Evolutionary conservation across 1,139 yeast genomes (phyloP).

Genomic region (Candida mesenterica): DNA sequence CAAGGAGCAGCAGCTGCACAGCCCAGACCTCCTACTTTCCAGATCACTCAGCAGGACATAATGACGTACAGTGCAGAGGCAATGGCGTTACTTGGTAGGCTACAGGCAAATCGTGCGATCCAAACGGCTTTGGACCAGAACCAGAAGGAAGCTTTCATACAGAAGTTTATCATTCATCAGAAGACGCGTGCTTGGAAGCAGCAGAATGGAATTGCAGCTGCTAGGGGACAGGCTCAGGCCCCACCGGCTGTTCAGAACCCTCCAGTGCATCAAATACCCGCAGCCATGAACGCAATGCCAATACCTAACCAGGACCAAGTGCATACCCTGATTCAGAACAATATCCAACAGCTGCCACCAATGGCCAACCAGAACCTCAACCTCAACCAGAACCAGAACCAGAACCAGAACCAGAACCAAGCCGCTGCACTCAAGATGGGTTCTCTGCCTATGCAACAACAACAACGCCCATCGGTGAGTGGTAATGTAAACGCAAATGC

Average conservation of each 20-base stretch:
- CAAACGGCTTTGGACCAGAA: slow-evolving; percentile 33
- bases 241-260: slow-evolving; percentile 2
- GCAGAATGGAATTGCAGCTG: slow-evolving; percentile 25
- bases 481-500: slow-evolving; percentile 1
- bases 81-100: slow-evolving; percentile 33
- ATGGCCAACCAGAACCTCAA: too few species aligned
- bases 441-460: slow-evolving; percentile 11
- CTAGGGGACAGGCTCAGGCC: slow-evolving; percentile 8
- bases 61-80: slow-evolving; percentile 44
- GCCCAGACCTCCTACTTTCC: slow-evolving; percentile 36
- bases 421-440: neutral
- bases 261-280: slow-evolving; percentile 2
- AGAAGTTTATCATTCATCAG: slow-evolving; percentile 42
- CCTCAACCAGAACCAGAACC: too few species aligned
- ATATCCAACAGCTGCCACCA: too few species aligned
- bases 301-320: slow-evolving; percentile 4
- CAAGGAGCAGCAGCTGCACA: slow-evolving; percentile 16
- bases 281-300: slow-evolving; percentile 2
- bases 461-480: slow-evolving; percentile 10
- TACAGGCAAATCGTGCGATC: slow-evolving; percentile 41
- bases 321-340: too few species aligned
- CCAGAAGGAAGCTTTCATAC: slow-evolving; percentile 41
- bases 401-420: too few species aligned
- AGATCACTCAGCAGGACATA: slow-evolving; percentile 43
- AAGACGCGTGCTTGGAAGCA: slow-evolving; percentile 44